Evolutionary conservation across 768 basidiomycete genomes (phyloP).

Genomic region (Tylopilus intermedius): DNA sequence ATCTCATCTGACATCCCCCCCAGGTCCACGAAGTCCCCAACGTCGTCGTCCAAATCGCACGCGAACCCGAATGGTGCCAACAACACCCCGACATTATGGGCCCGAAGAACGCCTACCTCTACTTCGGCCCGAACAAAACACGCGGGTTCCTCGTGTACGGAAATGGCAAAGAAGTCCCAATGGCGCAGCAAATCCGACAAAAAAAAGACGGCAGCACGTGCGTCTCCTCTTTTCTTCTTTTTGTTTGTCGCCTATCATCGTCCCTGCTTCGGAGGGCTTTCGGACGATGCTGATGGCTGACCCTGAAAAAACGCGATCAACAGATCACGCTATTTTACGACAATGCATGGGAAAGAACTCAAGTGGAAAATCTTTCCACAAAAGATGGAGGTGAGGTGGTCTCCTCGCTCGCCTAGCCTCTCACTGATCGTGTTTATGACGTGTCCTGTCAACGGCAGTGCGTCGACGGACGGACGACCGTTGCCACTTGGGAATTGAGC

Average conservation of each 20-base stretch:
- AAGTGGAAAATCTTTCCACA: slow-evolving; percentile 68
- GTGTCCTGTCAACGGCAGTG: slow-evolving; percentile 40
- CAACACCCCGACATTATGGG: slow-evolving; percentile 71
- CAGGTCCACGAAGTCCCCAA: slow-evolving; percentile 58
- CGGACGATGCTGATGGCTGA: not conserved
- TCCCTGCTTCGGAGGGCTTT: too few species aligned
- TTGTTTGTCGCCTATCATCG: not conserved
- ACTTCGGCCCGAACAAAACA: slow-evolving; percentile 60
- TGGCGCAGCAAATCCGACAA: slow-evolving; percentile 54
- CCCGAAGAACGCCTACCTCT: slow-evolving; percentile 72
- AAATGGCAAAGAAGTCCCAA: slow-evolving; percentile 51
- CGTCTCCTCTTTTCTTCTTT: slow-evolving; percentile 24
- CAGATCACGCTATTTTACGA: slow-evolving; percentile 73
- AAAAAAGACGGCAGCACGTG: slow-evolving; percentile 61
- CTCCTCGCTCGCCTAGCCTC: not conserved
- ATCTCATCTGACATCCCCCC: not conserved
- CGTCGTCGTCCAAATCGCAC: slow-evolving; percentile 56
- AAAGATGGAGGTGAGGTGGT: slow-evolving; percentile 57
- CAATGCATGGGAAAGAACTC: slow-evolving; percentile 62
- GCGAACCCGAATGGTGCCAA: slow-evolving; percentile 63
- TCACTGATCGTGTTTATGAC: not conserved
- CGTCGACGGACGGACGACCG: slow-evolving; percentile 51
- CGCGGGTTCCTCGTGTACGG: slow-evolving; percentile 69
- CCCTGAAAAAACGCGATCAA: not conserved
- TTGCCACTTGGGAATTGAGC: slow-evolving; percentile 68